Evolutionary conservation across 1,284 basidiomycete species (phyloP).

Genomic region (Moesziomyces sp.): DNA sequence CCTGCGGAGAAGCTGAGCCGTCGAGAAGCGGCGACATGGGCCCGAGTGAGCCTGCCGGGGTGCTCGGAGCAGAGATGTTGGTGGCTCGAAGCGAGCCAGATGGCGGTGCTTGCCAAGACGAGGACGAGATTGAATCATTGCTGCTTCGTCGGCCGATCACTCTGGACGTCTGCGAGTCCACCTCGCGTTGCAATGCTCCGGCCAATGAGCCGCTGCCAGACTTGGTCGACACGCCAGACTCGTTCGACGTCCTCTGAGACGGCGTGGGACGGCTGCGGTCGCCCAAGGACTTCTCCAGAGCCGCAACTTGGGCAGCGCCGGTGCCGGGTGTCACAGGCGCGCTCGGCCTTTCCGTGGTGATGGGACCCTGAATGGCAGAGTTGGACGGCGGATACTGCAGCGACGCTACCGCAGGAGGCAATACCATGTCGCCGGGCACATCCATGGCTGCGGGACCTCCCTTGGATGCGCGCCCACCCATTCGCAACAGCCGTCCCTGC

Average conservation of each 20-base stretch:
- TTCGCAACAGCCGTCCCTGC: constrained; percentile 58
- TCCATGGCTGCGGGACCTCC: constrained; percentile 22
- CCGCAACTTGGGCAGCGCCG: constrained; percentile 39
- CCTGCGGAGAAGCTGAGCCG: constrained; percentile 36
- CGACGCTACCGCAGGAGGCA: constrained; percentile 45
- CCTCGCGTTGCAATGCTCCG: constrained; percentile 2
- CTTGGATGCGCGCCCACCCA: constrained; percentile 45
- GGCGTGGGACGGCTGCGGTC: constrained; percentile 24
- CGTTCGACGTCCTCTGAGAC: constrained; percentile 26
- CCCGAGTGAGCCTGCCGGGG: constrained; percentile 22
- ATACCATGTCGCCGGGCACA: constrained; percentile 38
- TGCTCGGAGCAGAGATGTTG: constrained; percentile 25
- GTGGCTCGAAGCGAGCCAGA: constrained; percentile 21
- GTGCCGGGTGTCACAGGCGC: constrained; percentile 37
- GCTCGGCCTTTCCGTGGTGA: constrained; percentile 33
- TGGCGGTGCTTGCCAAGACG: constrained; percentile 43
- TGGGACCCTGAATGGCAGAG: constrained; percentile 30
- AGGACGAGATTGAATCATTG: constrained; percentile 43
- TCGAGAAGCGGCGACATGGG: constrained; percentile 20
- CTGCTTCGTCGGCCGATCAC: constrained; percentile 14
- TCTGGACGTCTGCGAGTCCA: background rate
- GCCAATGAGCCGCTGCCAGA: constrained; percentile 6
- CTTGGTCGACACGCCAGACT: constrained; percentile 3
- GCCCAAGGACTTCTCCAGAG: constrained; percentile 40
- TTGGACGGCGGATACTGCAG: constrained; percentile 22